Percentiles rank a stretch among this genome's conserved stretches.
Evolutionary conservation across 2,329 filamentous ascomycete genomes (phyloP).

Genomic region (Trichoderma koningii): DNA sequence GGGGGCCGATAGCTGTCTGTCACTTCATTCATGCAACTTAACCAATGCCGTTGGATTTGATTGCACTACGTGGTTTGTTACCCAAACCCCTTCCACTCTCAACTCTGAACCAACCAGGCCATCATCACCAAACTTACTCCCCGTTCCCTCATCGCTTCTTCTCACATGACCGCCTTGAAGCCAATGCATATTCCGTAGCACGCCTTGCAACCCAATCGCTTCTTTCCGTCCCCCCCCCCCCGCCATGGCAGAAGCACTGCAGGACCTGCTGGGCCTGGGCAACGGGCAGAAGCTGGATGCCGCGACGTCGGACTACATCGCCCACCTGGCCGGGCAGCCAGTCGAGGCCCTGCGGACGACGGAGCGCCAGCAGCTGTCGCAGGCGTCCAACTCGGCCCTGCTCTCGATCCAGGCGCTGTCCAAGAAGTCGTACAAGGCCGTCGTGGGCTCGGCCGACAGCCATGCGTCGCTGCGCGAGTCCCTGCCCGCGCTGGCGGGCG

Average conservation of each 20-base stretch:
- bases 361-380: constrained; percentile 78
- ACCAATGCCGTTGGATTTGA: too few species aligned
- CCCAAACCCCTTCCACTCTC: too few species aligned
- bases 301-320: constrained; percentile 69
- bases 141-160: neutral
- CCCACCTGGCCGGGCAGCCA: constrained; percentile 74
- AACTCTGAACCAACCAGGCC: too few species aligned
- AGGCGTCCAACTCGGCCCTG: constrained; percentile 76
- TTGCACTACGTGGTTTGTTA: too few species aligned
- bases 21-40: too few species aligned
- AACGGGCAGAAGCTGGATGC: constrained; percentile 47
- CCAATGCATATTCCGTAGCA: constrained; percentile 5
- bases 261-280: constrained; percentile 41
- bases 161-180: neutral
- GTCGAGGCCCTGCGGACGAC: constrained; percentile 70
- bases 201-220: too few species aligned
- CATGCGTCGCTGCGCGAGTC: constrained; percentile 72
- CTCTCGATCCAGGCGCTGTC: constrained; percentile 85
- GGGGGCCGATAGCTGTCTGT: neutral
- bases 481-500: constrained; percentile 68
- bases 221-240: too few species aligned
- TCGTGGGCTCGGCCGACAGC: constrained; percentile 78
- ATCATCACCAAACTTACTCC: too few species aligned
- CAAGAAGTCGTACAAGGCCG: constrained; percentile 81
- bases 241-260: constrained; percentile 43